A percentile compares a stretch with the other conserved stretches of the same genome.
phyloP scores from a whole-genome alignment of 176 grass and related monocot genomes.

The Oryza coarctata region DNA sequence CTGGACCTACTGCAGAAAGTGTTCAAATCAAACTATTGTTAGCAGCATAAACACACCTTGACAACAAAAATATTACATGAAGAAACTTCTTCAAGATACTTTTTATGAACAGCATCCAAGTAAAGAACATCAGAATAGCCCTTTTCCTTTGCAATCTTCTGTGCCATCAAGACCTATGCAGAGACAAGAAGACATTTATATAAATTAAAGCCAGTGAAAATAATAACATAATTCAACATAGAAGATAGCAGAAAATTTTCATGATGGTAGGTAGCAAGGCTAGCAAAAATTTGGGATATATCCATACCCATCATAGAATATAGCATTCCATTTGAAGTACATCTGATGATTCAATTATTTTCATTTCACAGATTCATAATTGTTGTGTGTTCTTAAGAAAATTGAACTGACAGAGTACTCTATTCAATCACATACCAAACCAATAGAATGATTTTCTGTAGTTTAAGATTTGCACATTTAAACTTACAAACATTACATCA shows the following conservation, averaged over 20 bases:
- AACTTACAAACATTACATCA: slow-evolving; percentile 19
- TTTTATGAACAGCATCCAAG: slow-evolving; percentile 88
- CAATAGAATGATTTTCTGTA: neutral
- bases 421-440: neutral
- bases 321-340: slow-evolving; percentile 6
- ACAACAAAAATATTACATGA: slow-evolving; percentile 98
- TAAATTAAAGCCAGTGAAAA: neutral
- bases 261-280: neutral
- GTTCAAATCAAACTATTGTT: slow-evolving; percentile 8
- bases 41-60: slow-evolving; percentile 57
- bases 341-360: neutral
- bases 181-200: slow-evolving; percentile 24
- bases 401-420: neutral
- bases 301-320: neutral
- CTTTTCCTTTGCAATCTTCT: slow-evolving; percentile 93
- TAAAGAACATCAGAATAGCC: slow-evolving; percentile 98
- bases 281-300: neutral
- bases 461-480: slow-evolving; percentile 20
- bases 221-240: neutral
- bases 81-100: slow-evolving; percentile 97
- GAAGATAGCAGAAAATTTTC: neutral
- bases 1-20: neutral
- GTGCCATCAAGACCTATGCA: slow-evolving; percentile 87
- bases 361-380: neutral
- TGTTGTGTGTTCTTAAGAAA: slow-evolving; percentile 5